Evolutionary conservation across 345 rosid genomes (phyloP).

Genomic region (Gossypium ekmanianum): DNA sequence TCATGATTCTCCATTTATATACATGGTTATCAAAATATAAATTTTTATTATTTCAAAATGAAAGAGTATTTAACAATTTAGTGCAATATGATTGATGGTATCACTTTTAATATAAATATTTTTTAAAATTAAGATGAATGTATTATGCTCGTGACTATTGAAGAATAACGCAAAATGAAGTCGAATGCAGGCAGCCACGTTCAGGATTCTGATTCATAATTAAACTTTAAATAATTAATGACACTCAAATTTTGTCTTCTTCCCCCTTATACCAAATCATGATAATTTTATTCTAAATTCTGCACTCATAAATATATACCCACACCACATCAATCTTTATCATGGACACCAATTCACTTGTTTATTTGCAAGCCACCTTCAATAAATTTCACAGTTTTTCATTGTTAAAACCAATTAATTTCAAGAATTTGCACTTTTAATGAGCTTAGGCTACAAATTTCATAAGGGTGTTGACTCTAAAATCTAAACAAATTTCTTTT

Average conservation of each 20-base stretch:
- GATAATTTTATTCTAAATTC: neutral
- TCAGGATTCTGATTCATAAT: neutral
- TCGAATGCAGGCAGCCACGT: neutral
- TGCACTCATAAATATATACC: neutral
- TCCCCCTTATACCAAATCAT: neutral
- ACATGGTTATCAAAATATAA: too few relatives aligned
- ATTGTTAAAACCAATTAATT: neutral
- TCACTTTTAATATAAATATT: too few relatives aligned
- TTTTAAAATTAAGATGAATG: too few relatives aligned
- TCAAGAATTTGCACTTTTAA: neutral
- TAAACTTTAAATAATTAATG: neutral
- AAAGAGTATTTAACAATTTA: too few relatives aligned
- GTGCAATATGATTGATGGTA: too few relatives aligned
- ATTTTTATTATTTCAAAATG: too few relatives aligned
- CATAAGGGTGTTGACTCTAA: neutral
- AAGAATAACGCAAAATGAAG: neutral
- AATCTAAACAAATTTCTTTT: neutral
- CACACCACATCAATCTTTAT: neutral
- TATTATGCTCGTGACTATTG: conserved; percentile 4
- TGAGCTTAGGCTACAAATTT: neutral
- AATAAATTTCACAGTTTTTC: neutral
- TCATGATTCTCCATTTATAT: too few relatives aligned
- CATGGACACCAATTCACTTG: neutral
- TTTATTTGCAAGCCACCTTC: neutral
- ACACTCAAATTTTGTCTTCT: neutral